These are phyloP conservation scores for Xylaria flabelliformis DNA, from an alignment of 495 filamentous ascomycete species.

Conservation along the genomic window DNA sequence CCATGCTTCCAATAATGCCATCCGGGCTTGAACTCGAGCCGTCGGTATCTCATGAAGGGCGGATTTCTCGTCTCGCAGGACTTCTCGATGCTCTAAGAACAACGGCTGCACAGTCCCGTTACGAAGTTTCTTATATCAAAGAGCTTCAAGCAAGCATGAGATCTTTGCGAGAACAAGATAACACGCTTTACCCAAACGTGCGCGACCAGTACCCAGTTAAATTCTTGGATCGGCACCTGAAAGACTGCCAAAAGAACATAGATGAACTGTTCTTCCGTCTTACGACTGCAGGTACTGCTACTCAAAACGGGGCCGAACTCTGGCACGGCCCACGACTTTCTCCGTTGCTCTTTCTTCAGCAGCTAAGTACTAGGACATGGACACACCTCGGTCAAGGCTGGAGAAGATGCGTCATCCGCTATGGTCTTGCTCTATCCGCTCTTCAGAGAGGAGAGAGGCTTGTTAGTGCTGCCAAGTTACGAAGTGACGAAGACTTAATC, in stretches of 20 bases:
- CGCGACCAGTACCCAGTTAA: background rate
- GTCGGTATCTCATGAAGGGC: background rate
- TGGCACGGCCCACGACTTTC: conserved; percentile 42
- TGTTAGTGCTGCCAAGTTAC: conserved; percentile 19
- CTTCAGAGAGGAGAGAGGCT: conserved; percentile 51
- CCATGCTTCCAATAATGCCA: background rate
- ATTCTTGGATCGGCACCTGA: background rate
- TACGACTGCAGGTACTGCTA: background rate
- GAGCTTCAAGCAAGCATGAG: conserved; percentile 22
- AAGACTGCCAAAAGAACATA: background rate
- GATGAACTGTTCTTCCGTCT: conserved; percentile 7
- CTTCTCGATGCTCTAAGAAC: background rate
- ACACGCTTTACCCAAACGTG: background rate
- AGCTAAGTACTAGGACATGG: background rate
- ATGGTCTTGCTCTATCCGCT: conserved; percentile 43
- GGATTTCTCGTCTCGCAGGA: background rate
- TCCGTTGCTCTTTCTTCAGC: conserved; percentile 25
- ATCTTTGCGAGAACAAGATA: conserved; percentile 6
- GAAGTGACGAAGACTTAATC: conserved; percentile 46
- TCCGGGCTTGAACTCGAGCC: background rate
- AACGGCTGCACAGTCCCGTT: background rate
- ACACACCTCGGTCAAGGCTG: conserved; percentile 32
- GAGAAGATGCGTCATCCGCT: conserved; percentile 43
- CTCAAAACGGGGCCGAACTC: background rate
- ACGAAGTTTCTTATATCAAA: conserved; percentile 13